phyloP scores from a whole-genome alignment of 2,329 filamentous ascomycete species.

The Fusarium nygamai region DNA sequence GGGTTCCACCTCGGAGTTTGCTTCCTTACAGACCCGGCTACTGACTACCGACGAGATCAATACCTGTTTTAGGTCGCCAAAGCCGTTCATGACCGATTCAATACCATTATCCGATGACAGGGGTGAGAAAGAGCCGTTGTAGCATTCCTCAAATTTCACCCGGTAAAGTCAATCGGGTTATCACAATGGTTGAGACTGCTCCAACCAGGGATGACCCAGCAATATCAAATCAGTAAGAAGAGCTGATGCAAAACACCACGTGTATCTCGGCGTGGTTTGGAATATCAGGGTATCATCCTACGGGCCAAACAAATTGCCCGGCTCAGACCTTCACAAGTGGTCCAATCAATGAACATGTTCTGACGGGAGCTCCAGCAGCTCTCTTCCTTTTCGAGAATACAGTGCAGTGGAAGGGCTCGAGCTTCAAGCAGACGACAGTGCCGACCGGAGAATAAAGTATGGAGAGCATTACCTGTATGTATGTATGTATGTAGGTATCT shows the following conservation, averaged over 20 bases:
- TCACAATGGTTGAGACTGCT: background rate
- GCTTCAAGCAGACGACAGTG: slow-evolving; percentile 1
- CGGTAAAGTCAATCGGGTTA: slow-evolving; percentile 3
- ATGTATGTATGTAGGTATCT: background rate
- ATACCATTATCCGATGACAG: background rate
- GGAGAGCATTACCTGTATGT: slow-evolving; percentile 7
- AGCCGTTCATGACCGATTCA: background rate
- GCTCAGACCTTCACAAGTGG: background rate
- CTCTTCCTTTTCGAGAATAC: background rate
- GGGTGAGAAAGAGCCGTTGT: background rate
- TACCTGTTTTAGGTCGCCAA: background rate
- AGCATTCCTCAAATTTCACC: background rate
- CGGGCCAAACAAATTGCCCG: background rate
- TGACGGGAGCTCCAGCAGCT: background rate
- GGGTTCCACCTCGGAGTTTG: background rate
- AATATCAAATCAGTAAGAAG: background rate
- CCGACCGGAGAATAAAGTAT: slow-evolving; percentile 13
- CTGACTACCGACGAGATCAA: background rate
- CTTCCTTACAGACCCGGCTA: background rate
- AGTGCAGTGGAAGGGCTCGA: background rate
- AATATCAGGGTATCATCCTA: background rate
- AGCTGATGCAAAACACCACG: background rate
- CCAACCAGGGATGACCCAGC: background rate
- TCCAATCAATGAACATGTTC: background rate
- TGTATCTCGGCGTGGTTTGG: background rate